Evolutionary conservation across 2,329 filamentous ascomycete genomes (phyloP).

Genomic region (Hymenoscyphus linearis): DNA sequence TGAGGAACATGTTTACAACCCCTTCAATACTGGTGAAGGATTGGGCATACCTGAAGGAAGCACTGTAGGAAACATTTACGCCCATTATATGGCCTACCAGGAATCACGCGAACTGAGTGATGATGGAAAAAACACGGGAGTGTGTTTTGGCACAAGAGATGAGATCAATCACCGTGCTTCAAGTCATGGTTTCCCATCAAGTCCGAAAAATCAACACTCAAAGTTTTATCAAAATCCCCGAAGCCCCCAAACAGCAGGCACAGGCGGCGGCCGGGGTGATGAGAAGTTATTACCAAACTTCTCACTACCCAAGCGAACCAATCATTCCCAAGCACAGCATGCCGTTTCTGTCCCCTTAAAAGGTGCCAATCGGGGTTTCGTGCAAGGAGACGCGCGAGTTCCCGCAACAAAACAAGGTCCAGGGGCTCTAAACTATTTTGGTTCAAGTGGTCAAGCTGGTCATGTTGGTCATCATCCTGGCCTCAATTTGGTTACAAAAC

Average conservation of each 20-base stretch:
- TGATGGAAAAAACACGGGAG: slow-evolving; percentile 3
- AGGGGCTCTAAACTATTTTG: not conserved
- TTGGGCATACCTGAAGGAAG: slow-evolving; percentile 21
- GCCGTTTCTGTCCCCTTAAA: not conserved
- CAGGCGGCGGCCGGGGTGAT: too few species aligned
- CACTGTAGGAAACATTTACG: slow-evolving; percentile 28
- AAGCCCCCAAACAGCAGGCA: not conserved
- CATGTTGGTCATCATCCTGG: not conserved
- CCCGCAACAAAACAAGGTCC: not conserved
- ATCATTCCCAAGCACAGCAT: not conserved
- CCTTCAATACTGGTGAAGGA: not conserved
- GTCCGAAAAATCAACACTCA: not conserved
- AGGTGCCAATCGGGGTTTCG: not conserved
- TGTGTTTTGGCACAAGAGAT: not conserved
- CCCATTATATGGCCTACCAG: slow-evolving; percentile 19
- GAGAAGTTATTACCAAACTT: not conserved
- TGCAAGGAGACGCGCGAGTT: not conserved
- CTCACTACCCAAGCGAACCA: slow-evolving; percentile 2
- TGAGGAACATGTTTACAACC: not conserved
- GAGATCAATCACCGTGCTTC: slow-evolving; percentile 1
- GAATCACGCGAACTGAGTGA: slow-evolving; percentile 4
- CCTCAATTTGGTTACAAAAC: not conserved
- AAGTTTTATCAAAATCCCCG: not conserved
- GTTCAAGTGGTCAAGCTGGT: not conserved
- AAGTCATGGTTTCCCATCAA: slow-evolving; percentile 6